Conservation (phyloP, 2,329 filamentous ascomycete species). For the Fusarium foetens region DNA sequence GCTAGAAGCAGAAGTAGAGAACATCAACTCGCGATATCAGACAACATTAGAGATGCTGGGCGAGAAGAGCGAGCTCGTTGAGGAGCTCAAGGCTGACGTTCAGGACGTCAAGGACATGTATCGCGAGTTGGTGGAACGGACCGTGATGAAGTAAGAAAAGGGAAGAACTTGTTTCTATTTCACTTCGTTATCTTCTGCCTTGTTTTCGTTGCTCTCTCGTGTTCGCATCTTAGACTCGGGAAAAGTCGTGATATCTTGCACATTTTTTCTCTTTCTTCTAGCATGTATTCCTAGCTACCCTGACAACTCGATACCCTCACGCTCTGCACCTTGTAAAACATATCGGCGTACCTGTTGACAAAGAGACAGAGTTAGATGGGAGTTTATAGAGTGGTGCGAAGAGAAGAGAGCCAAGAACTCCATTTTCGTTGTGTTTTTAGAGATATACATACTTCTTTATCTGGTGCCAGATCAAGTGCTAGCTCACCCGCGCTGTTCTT, state of each 20-base stretch:
- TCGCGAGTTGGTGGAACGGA: conserved; percentile 87
- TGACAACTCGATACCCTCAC: conserved; percentile 78
- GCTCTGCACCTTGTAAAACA: conserved; percentile 80
- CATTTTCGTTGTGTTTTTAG: background rate
- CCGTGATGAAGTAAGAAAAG: conserved; percentile 72
- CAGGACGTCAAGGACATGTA: conserved; percentile 96
- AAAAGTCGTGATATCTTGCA: conserved; percentile 6
- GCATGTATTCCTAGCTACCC: conserved; percentile 42
- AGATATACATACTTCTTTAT: conserved; percentile 73
- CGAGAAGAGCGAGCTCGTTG: conserved; percentile 95
- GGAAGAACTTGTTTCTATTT: background rate
- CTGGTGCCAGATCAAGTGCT: conserved; percentile 85
- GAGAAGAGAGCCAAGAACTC: background rate
- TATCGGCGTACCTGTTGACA: conserved; percentile 73
- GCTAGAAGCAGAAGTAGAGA: conserved; percentile 74
- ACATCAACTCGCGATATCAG: conserved; percentile 82
- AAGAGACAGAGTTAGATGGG: conserved; percentile 35
- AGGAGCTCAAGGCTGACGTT: conserved; percentile 90
- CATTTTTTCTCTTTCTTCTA: conserved; percentile 20
- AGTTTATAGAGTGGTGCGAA: conserved; percentile 10
- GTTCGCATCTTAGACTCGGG: conserved; percentile 5
- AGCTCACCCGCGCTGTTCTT: conserved; percentile 76
- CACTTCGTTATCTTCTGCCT: background rate
- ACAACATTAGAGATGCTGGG: conserved; percentile 94
- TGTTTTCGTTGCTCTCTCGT: background rate